Evolutionary conservation across 2,329 filamentous ascomycete species (phyloP).

Genomic region (Zasmidium cellare): DNA sequence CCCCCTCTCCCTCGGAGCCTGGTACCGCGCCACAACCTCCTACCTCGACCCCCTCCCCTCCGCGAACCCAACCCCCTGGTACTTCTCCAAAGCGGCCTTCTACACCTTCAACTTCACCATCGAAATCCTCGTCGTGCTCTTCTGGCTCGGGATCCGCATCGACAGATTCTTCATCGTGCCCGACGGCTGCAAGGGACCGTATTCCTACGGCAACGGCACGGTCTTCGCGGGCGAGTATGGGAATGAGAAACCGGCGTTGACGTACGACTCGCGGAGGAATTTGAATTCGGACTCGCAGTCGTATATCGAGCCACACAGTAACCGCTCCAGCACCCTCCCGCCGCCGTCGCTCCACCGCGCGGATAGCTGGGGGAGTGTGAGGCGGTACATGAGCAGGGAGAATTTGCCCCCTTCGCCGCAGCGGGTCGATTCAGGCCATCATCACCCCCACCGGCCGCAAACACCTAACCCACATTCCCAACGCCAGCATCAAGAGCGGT

Average conservation of each 20-base stretch:
- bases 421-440: too few relatives aligned
- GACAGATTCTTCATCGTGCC: conserved; percentile 76
- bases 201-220: conserved; percentile 21
- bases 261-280: background rate
- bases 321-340: conserved; percentile 1
- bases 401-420: background rate
- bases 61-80: conserved; percentile 64
- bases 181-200: conserved; percentile 62
- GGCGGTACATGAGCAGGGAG: background rate
- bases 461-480: background rate
- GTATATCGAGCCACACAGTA: too few relatives aligned
- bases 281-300: background rate
- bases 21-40: conserved; percentile 63
- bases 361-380: background rate
- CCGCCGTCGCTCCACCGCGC: conserved; percentile 2
- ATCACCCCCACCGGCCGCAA: too few relatives aligned
- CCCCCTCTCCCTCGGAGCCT: conserved; percentile 67
- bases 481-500: background rate
- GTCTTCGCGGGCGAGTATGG: conserved; percentile 6
- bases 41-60: conserved; percentile 47
- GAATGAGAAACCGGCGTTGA: background rate
- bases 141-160: conserved; percentile 67
- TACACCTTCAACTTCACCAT: conserved; percentile 77
- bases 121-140: conserved; percentile 68
- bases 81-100: conserved; percentile 69